Base-by-base conservation (phyloP, 768 basidiomycete species). In the Obba rivulosa region DNA sequence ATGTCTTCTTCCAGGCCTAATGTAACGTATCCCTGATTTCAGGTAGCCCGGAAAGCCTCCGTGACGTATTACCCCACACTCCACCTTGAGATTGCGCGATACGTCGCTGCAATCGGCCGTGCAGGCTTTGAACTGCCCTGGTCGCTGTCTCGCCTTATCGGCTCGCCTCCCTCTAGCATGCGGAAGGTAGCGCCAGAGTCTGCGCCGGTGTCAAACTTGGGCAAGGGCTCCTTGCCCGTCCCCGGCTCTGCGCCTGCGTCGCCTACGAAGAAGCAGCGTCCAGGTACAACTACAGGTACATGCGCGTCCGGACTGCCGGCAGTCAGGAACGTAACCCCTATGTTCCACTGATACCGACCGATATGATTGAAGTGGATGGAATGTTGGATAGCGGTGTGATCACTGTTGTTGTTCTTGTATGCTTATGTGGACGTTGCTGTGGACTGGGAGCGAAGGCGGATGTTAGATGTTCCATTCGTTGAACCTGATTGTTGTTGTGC, bases 31-130 rank as follows among this genome's bases (percentile, higher is more conserved):
- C 34, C 1, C 22, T 2, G 2, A 4, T 39, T 23, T 3, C 56
- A 98, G 94, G 91, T 94, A 38, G 81, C 92, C 1, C 87, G 96
- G 43, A 97, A 97, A 67, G 92, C 96, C 14, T 97, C 94, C 16
- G 83, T 86, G 20, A 83, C 86, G 11, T 97, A 96, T 66, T 99
- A 99, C 65, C 92, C 93, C 0, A 86, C 83, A 3, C 78, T 99
- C 1, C 96, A 99, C 66, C 83, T 98, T 35, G 95, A 99, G 66
- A 72, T 99, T 43, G 79, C 92, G 13, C 81, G 93, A 25, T 98
- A 97, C 63, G 76, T 97, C 54, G 71, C 77, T 1, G 75, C 81
- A 52, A 81, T 85, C 2, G 67, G 67, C 21, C 71, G 75, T 14
- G 78, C 89, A 34, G 82, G 82, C 28, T 86, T 81, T 57, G 84